phyloP scores from a whole-genome alignment of 192 early-diverging fungal genomes.

The Entrophospora sp. region DNA sequence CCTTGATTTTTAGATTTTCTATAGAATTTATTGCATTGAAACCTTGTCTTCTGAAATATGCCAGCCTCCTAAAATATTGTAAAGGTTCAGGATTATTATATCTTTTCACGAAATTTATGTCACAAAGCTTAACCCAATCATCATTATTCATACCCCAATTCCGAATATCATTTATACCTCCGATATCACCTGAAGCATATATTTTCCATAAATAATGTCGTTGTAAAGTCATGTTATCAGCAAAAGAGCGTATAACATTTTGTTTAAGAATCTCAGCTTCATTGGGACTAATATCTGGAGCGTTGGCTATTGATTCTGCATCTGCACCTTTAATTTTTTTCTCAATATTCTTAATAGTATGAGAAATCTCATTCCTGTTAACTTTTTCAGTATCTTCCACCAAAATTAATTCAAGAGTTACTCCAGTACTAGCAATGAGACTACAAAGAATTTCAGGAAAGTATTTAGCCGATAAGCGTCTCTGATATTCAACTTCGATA shows the following conservation, averaged over 20 bases:
- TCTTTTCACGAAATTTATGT: constrained; percentile 2
- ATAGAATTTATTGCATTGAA: constrained; percentile 9
- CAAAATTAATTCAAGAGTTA: neutral
- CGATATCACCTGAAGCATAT: constrained; percentile 9
- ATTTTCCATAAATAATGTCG: too few species aligned
- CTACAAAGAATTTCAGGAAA: too few species aligned
- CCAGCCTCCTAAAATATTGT: constrained; percentile 3
- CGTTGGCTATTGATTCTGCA: constrained; percentile 4
- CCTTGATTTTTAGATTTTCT: constrained; percentile 14
- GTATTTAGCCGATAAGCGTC: too few species aligned
- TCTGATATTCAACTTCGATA: constrained; percentile 1
- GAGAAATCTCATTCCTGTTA: constrained; percentile 5
- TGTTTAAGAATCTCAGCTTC: constrained; percentile 12
- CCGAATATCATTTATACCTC: neutral
- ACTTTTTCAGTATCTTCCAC: neutral
- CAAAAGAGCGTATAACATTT: constrained; percentile 1
- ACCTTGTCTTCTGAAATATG: too few species aligned
- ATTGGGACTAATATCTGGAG: constrained; percentile 2
- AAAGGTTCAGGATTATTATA: constrained; percentile 14
- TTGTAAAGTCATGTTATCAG: neutral
- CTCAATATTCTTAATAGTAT: constrained; percentile 12
- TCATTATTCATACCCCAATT: too few species aligned
- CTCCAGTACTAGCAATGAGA: too few species aligned
- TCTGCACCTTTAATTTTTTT: constrained; percentile 11
- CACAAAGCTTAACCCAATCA: constrained; percentile 2